Evolutionary conservation across 306 rosid genomes (phyloP).

Genomic region (Sechiopsis laciniata): DNA sequence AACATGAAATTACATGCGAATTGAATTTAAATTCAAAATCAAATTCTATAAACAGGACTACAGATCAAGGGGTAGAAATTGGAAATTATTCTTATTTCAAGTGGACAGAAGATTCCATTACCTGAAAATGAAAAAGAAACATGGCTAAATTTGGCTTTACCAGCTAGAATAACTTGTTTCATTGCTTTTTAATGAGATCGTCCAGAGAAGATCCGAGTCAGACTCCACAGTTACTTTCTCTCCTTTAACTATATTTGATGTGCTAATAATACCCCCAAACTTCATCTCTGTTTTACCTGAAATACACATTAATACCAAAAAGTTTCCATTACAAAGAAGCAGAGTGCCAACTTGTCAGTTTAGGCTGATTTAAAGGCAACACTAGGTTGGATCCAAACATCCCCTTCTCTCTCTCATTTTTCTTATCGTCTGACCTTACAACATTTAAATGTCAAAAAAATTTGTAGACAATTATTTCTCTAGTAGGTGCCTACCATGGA

Average conservation of each 20-base stretch:
- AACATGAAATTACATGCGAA: background rate
- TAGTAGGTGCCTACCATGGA: too few relatives aligned
- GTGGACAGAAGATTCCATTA: slow-evolving; percentile 11
- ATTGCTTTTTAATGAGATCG: slow-evolving; percentile 62
- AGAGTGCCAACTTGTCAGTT: background rate
- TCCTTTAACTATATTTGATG: slow-evolving; percentile 64
- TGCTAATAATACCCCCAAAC: slow-evolving; percentile 85
- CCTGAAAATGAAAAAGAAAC: background rate
- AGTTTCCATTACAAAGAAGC: background rate
- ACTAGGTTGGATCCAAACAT: background rate
- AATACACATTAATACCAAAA: slow-evolving; percentile 27
- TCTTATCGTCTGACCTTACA: too few relatives aligned
- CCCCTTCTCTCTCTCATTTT: background rate
- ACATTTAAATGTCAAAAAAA: too few relatives aligned
- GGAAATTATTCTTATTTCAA: background rate
- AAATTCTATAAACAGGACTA: background rate
- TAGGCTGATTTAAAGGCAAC: background rate
- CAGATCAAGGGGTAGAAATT: background rate
- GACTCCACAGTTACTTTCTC: slow-evolving; percentile 72
- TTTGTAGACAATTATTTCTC: too few relatives aligned
- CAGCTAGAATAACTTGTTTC: slow-evolving; percentile 19
- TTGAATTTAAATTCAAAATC: too few relatives aligned
- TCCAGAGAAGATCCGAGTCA: slow-evolving; percentile 94
- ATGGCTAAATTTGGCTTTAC: slow-evolving; percentile 11
- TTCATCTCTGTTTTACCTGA: slow-evolving; percentile 67